Conservation (phyloP, 495 filamentous ascomycete species). For the Viridothelium virens region DNA sequence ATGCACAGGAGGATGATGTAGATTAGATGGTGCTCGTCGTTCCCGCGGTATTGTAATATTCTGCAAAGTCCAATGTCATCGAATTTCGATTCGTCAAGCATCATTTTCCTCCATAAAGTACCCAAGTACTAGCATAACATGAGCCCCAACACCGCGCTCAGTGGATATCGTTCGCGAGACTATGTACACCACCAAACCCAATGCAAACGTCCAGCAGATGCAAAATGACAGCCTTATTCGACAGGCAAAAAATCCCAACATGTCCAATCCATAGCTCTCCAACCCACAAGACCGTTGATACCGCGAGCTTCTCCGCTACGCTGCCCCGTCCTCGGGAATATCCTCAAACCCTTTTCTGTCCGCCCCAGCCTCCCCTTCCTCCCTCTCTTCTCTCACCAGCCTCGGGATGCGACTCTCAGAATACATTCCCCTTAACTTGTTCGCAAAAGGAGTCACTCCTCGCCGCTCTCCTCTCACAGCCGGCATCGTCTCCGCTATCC, state of each 20-base stretch:
- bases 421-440: conserved; percentile 25
- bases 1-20: conserved; percentile 11
- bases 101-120: background rate
- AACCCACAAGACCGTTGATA: background rate
- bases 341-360: background rate
- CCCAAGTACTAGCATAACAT: background rate
- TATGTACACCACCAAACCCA: background rate
- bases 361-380: background rate
- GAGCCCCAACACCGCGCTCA: background rate
- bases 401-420: background rate
- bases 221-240: no score
- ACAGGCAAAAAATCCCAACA: background rate
- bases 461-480: background rate
- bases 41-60: background rate
- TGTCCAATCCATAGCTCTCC: background rate
- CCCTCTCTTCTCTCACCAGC: background rate
- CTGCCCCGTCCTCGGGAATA: background rate
- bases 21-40: background rate
- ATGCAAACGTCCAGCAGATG: no score
- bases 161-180: background rate
- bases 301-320: background rate
- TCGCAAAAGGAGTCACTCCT: conserved; percentile 33
- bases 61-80: background rate
- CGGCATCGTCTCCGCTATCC: conserved; percentile 1
- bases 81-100: background rate